Base-by-base conservation (phyloP, 805 yeast species). In the Candida tallmaniae region DNA sequence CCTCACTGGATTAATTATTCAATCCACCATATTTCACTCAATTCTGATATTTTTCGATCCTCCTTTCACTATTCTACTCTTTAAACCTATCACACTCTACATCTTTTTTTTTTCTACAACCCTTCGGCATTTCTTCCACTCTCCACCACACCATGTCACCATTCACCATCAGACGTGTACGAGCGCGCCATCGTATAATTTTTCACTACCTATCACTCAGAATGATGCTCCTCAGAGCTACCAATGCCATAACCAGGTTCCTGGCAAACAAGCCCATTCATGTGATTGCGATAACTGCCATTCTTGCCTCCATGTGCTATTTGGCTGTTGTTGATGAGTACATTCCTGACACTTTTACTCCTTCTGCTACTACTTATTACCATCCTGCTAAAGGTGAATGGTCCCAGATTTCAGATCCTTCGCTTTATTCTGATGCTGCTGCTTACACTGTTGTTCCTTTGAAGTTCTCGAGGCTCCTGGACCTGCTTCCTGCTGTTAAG, bases 191-290 rank as follows among this genome's bases (percentile, higher is more conserved):
- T n/a, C n/a, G n/a, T n/a, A n/a, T n/a, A n/a, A n/a, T n/a, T n/a
- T n/a, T n/a, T n/a, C n/a, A n/a, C n/a, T n/a, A n/a, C n/a, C n/a
- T n/a, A n/a, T n/a, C n/a, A n/a, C n/a, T n/a, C n/a, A n/a, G n/a
- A n/a, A n/a, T n/a, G n/a, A 17, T 29, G 16, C 20, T 35, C 15
- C 28, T 31, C 17, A 36, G 22, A 17, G 25, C 27, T 24, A 19
- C 26, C 12, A 24, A 19, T 8, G 4, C 13, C 27, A 48, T 78
- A 34, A 82, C 84, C 29, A 65, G 64, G 38, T 55, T 71, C 15
- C 76, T 90, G 34, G 93, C 95, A 10, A 74, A 75, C 40, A 74
- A 80, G 52, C 98, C 98, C 12, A 85, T 90, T 46, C 97, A 89
- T 59, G 74, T 87, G 35, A 78, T 89, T 34, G 76, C 87, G 30